Percentiles rank a stretch among this genome's conserved stretches.
These are phyloP conservation scores for Colletotrichum zoysiae DNA, from an alignment of 2,329 filamentous ascomycete species.

Conservation along the genomic window DNA sequence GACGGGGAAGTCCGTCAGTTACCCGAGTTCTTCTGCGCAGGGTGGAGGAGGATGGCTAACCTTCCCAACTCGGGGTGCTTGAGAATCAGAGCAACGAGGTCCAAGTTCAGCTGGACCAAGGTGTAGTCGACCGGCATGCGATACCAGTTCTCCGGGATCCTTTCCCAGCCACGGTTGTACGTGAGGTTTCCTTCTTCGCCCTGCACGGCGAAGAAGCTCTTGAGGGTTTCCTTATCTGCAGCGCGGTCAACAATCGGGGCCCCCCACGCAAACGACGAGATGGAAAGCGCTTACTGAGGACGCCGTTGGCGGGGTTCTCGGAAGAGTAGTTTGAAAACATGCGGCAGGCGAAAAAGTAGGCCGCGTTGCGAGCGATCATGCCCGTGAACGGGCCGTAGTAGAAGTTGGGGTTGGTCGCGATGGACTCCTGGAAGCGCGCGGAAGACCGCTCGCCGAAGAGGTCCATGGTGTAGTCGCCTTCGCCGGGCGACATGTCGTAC, in stretches of 20 bases:
- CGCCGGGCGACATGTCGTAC: constrained; percentile 46
- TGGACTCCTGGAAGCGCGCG: constrained; percentile 60
- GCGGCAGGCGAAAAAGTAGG: constrained; percentile 58
- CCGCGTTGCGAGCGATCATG: constrained; percentile 62
- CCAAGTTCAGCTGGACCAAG: constrained; percentile 56
- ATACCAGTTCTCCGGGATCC: constrained; percentile 67
- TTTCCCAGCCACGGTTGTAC: constrained; percentile 62
- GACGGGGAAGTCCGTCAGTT: background rate
- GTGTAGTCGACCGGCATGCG: constrained; percentile 58
- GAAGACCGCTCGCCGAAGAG: constrained; percentile 58
- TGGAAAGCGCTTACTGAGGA: constrained; percentile 38
- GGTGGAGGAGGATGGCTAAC: background rate
- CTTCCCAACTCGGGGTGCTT: constrained; percentile 57
- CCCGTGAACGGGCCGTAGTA: constrained; percentile 67
- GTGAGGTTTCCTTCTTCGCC: constrained; percentile 54
- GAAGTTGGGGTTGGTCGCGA: constrained; percentile 64
- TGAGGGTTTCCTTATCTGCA: constrained; percentile 53
- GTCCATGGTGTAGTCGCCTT: constrained; percentile 51
- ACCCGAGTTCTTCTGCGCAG: too few relatives aligned
- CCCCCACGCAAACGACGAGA: too few relatives aligned
- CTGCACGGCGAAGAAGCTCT: constrained; percentile 61
- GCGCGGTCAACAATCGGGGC: background rate
- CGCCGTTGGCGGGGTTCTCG: constrained; percentile 52
- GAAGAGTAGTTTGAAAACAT: constrained; percentile 59
- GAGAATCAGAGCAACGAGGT: constrained; percentile 53